Conservation (phyloP, 1,284 basidiomycete genomes). For the Sporisorium sorghi region DNA sequence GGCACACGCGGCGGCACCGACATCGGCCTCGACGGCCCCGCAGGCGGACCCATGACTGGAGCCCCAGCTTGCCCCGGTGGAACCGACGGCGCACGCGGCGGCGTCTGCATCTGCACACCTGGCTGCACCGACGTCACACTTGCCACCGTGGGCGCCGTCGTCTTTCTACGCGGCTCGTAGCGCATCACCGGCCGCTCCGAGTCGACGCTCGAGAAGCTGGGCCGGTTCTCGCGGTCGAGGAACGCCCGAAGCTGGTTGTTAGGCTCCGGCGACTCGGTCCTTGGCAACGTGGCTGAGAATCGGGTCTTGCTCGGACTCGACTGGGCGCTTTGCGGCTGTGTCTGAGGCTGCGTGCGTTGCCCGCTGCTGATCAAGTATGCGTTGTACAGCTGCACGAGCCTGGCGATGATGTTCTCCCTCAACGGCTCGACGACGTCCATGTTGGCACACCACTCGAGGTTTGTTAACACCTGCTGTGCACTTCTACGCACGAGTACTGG, state of each 20-base stretch:
- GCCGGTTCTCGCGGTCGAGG: constrained; percentile 25
- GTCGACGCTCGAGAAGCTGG: constrained; percentile 33
- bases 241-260: constrained; percentile 25
- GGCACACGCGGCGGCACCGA: constrained; percentile 47
- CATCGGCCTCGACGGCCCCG: constrained; percentile 40
- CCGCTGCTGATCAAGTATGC: constrained; percentile 14
- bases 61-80: constrained; percentile 21
- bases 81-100: constrained; percentile 40
- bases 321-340: constrained; percentile 18
- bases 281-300: constrained; percentile 11
- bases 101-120: constrained; percentile 38
- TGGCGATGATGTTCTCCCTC: constrained; percentile 37
- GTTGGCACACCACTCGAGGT: constrained; percentile 51
- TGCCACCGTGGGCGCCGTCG: constrained; percentile 15
- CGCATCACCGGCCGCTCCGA: constrained; percentile 19
- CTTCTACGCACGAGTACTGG: constrained; percentile 37
- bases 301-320: constrained; percentile 21
- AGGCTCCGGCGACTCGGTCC: constrained; percentile 38
- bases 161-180: constrained; percentile 44
- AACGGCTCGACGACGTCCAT: constrained; percentile 51
- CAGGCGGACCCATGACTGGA: constrained; percentile 38
- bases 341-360: constrained; percentile 6
- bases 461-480: constrained; percentile 50
- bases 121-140: constrained; percentile 16
- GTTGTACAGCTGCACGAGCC: constrained; percentile 39